A percentile compares a stretch with the other conserved stretches of the same genome.
Conservation (phyloP, 768 basidiomycete genomes). For the Melanogaster broomeanus region DNA sequence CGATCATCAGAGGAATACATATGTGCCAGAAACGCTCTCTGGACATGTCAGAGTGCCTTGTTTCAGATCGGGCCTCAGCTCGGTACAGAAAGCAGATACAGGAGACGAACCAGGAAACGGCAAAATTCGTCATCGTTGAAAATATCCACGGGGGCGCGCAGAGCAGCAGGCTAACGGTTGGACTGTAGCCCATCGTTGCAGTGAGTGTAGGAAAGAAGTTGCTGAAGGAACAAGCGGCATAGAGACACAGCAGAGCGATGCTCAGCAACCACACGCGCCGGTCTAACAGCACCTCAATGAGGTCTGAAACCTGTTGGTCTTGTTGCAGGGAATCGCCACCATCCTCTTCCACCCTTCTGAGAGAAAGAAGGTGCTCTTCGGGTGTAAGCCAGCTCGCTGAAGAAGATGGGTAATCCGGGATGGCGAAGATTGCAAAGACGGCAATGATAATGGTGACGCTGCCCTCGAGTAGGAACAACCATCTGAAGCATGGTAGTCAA, state of each 20-base stretch:
- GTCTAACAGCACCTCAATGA: too few relatives aligned
- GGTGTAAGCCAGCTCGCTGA: too few relatives aligned
- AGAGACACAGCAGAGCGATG: too few relatives aligned
- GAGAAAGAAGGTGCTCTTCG: slow-evolving; percentile 52
- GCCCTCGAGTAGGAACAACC: too few relatives aligned
- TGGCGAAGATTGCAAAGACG: slow-evolving; percentile 53
- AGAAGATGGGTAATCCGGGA: slow-evolving; percentile 69
- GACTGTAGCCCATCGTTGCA: too few relatives aligned
- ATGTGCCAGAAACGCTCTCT: slow-evolving; percentile 75
- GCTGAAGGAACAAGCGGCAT: too few relatives aligned
- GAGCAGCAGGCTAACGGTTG: too few relatives aligned
- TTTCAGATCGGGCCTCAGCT: background rate
- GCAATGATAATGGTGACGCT: slow-evolving; percentile 58
- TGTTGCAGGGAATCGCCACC: too few relatives aligned
- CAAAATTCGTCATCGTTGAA: slow-evolving; percentile 54
- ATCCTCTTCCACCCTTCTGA: slow-evolving; percentile 62
- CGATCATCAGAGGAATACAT: slow-evolving; percentile 47
- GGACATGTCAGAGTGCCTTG: slow-evolving; percentile 65
- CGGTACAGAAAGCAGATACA: too few relatives aligned
- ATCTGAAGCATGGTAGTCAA: slow-evolving; percentile 41
- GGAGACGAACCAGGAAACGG: slow-evolving; percentile 48
- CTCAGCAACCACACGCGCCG: too few relatives aligned
- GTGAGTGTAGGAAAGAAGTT: too few relatives aligned
- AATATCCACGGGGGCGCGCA: slow-evolving; percentile 37
- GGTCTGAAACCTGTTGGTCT: too few relatives aligned